Evolutionary conservation across 768 basidiomycete genomes (phyloP).

Genomic region (Naganishia vaughanmartiniae): DNA sequence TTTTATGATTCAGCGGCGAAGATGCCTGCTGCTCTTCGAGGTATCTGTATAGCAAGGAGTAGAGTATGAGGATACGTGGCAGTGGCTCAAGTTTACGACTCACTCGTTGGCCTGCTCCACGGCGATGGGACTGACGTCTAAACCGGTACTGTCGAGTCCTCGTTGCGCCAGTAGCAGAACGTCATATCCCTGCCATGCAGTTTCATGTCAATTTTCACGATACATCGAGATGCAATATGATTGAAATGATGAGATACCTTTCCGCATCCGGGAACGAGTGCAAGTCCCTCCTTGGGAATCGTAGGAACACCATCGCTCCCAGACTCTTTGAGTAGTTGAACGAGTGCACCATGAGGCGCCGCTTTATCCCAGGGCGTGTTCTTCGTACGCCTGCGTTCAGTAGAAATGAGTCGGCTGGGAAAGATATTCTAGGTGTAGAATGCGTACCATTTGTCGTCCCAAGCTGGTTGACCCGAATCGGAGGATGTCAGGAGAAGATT

Average conservation of each 20-base stretch:
- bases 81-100: not conserved
- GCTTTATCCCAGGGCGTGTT: conserved; percentile 23
- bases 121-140: conserved; percentile 40
- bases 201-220: not conserved
- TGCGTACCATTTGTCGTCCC: conserved; percentile 27
- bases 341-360: conserved; percentile 6
- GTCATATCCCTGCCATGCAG: conserved; percentile 43
- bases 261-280: conserved; percentile 28
- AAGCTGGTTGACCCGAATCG: conserved; percentile 6
- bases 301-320: conserved; percentile 16
- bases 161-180: conserved; percentile 38
- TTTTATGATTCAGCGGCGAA: conserved; percentile 7
- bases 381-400: conserved; percentile 13
- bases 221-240: not conserved
- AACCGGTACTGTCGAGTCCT: conserved; percentile 39
- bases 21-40: conserved; percentile 33
- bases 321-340: conserved; percentile 4
- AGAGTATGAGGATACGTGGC: not conserved
- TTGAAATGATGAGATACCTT: not conserved
- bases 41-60: conserved; percentile 26
- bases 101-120: conserved; percentile 40
- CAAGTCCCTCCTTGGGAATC: conserved; percentile 22
- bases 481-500: not conserved
- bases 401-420: not conserved
- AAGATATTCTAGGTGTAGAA: not conserved